Percentiles rank a stretch among this genome's conserved stretches.
Evolutionary conservation across 2,329 filamentous ascomycete genomes (phyloP).

Genomic region (Pestalotiopsis sp.): DNA sequence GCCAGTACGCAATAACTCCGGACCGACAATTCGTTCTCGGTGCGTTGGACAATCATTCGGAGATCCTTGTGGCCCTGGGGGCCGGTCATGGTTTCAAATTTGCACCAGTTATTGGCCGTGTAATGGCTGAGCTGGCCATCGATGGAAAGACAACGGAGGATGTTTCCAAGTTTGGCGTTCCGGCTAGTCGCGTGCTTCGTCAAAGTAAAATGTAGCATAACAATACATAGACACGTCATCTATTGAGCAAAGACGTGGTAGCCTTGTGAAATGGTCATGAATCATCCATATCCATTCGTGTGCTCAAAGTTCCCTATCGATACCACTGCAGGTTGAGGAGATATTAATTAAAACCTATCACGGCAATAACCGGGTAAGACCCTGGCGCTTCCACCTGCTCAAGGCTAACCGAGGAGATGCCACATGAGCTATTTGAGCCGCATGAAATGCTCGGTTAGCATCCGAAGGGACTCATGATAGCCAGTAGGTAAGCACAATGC

Average conservation of each 20-base stretch:
- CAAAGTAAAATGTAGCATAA: not conserved
- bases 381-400: no score
- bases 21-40: not conserved
- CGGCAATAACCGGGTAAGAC: no score
- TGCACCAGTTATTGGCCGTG: not conserved
- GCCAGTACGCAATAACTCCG: not conserved
- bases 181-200: not conserved
- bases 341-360: no score
- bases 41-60: not conserved
- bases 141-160: not conserved
- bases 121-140: not conserved
- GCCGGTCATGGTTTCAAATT: not conserved
- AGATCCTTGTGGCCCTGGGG: not conserved
- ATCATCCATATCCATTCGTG: no score
- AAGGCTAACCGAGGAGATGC: no score
- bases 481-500: no score
- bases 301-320: no score
- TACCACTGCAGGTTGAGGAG: no score
- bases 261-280: no score
- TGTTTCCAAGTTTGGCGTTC: not conserved
- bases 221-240: not conserved
- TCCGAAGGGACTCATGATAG: no score
- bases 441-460: no score
- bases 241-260: not conserved
- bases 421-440: no score